Evolutionary conservation across 345 rosid genomes (phyloP).

Genomic region (Clausena lansium): DNA sequence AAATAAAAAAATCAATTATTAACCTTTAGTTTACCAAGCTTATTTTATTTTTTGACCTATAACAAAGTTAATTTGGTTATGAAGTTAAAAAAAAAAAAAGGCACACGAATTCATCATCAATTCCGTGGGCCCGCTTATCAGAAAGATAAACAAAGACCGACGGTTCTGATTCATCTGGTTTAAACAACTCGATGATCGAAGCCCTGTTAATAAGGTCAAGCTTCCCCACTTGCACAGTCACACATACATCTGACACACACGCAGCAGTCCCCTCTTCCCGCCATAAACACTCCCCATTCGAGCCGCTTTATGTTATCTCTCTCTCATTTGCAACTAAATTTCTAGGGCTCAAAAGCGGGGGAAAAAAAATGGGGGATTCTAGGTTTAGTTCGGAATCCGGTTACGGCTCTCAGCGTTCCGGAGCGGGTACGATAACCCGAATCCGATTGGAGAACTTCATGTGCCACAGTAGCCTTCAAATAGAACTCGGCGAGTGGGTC

Average conservation of each 20-base stretch:
- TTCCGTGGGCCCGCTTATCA: too few species aligned
- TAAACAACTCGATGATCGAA: background rate
- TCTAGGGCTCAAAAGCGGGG: slow-evolving; percentile 9
- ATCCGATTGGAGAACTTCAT: slow-evolving; percentile 86
- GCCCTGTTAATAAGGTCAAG: background rate
- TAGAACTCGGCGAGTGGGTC: slow-evolving; percentile 83
- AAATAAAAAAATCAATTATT: too few species aligned
- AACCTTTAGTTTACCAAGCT: too few species aligned
- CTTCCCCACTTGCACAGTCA: too few species aligned
- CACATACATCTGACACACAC: background rate
- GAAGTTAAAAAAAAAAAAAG: too few species aligned
- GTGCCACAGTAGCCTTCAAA: slow-evolving; percentile 80
- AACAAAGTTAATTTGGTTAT: too few species aligned
- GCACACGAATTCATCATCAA: too few species aligned
- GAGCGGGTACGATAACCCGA: slow-evolving; percentile 65
- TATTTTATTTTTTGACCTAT: too few species aligned
- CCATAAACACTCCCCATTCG: background rate
- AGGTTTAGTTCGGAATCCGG: slow-evolving; percentile 26
- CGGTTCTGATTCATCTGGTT: background rate
- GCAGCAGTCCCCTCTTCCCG: background rate
- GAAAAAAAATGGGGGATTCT: slow-evolving; percentile 46
- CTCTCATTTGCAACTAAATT: background rate
- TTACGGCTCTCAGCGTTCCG: slow-evolving; percentile 37
- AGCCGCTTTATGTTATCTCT: background rate
- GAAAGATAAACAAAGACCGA: too few species aligned